Base-by-base conservation (phyloP, 2,329 filamentous ascomycete genomes). In the Aspergillus latus region DNA sequence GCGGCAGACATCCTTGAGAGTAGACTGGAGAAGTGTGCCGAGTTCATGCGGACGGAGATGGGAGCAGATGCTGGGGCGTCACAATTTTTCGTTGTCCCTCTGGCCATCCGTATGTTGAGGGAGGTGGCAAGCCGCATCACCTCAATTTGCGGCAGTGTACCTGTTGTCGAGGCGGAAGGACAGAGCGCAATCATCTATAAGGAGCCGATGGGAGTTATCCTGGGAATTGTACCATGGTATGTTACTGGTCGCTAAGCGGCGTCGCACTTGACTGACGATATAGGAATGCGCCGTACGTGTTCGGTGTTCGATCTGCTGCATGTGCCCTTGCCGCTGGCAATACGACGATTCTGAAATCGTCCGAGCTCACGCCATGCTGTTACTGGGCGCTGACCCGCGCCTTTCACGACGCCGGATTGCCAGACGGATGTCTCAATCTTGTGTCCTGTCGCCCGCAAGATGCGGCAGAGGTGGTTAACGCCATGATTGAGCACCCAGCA, bases 181-280 rank as follows among this genome's bases (percentile, higher is more conserved):
- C 43, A 47, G 36, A 47, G 44, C 36, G 51, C 51, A 9, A 54
- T 54, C 37, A 74, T 92, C 1, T 71, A 86, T 55, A 85, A 84
- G 64, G 88, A 91, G 70, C 88, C 90, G 0, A 88, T 82, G 62
- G 90, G 90, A 1, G 88, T 92, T 4, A 79, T 90, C 2, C 76
- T 92, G 15, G 86, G 83, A 0, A 89, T 92, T 68, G 88, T 87
- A 1, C 88, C 90, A 8, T 93, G 89, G 51, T 54, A 54, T 1
- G 75, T 52, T 21, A 15, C 21, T 6, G 5, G n/a, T 13, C 6
- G 13, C 21, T 36, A 5, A 30, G 11, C 9, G 13, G 29, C 13
- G 11, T 42, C 4, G 13, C 34, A 15, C 13, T 9, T 37, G 26
- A 39, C 40, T 52, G 34, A 52, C 30, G 16, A 5, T 42, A 16